Evolutionary conservation across 2,329 filamentous ascomycete genomes (phyloP).

Genomic region (Aphanoascus verrucosus): DNA sequence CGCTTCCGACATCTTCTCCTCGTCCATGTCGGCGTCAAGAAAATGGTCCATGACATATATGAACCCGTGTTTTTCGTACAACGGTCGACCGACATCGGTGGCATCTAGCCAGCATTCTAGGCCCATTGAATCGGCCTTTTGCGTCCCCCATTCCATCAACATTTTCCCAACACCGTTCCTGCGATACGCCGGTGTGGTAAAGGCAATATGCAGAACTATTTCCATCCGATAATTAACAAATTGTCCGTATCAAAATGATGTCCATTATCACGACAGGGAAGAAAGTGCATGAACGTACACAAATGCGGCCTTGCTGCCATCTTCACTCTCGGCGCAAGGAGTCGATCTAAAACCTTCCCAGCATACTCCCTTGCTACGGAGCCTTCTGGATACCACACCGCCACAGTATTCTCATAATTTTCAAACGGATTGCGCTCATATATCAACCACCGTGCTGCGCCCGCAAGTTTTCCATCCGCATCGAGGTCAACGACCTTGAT

Average conservation of each 20-base stretch:
- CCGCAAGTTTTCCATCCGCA: constrained; percentile 22
- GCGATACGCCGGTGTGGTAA: constrained; percentile 22
- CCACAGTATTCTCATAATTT: constrained; percentile 9
- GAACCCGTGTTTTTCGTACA: constrained; percentile 17
- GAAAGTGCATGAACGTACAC: constrained; percentile 15
- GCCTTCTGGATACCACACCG: constrained; percentile 27
- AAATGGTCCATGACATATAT: constrained; percentile 7
- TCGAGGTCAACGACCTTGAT: constrained; percentile 25
- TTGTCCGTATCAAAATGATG: background rate
- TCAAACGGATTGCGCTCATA: constrained; percentile 23
- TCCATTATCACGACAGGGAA: background rate
- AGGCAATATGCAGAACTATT: constrained; percentile 20
- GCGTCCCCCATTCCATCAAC: constrained; percentile 22
- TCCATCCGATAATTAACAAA: background rate
- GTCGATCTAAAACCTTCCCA: constrained; percentile 16
- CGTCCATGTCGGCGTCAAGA: constrained; percentile 10
- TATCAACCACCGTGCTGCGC: constrained; percentile 24
- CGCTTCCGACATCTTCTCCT: constrained; percentile 9
- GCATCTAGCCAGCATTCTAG: constrained; percentile 22
- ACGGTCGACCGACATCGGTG: constrained; percentile 12
- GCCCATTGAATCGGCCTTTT: constrained; percentile 21
- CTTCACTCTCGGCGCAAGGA: constrained; percentile 15
- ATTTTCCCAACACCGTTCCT: constrained; percentile 19
- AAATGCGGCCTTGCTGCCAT: constrained; percentile 19
- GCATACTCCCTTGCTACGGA: constrained; percentile 17